These are phyloP conservation scores for Butyriboletus regius DNA, from an alignment of 1,284 basidiomycete species.

Conservation along the genomic window DNA sequence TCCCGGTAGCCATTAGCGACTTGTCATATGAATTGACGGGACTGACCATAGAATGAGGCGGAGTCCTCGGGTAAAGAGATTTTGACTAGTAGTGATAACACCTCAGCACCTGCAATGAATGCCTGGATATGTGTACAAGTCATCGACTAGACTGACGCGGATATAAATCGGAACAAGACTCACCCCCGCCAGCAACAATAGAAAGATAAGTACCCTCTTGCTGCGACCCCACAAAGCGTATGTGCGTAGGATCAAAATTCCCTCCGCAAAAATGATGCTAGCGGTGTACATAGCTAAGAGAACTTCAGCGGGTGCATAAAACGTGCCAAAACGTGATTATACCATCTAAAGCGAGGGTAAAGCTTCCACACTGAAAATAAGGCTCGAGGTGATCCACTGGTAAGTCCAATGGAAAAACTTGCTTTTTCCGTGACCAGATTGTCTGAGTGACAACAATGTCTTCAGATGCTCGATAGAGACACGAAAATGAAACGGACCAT, in stretches of 20 bases:
- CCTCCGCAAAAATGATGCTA: constrained; percentile 21
- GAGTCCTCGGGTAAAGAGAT: constrained; percentile 18
- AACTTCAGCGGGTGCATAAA: neutral
- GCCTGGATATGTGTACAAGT: constrained; percentile 3
- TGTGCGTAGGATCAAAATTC: constrained; percentile 24
- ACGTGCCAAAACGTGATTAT: neutral
- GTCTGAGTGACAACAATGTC: constrained; percentile 3
- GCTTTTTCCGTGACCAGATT: constrained; percentile 1
- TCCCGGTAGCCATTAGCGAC: neutral
- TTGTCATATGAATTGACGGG: neutral
- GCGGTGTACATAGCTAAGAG: constrained; percentile 15
- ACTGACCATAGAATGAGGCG: constrained; percentile 21
- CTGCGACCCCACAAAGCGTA: constrained; percentile 26
- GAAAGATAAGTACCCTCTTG: constrained; percentile 14
- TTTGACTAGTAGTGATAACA: constrained; percentile 5
- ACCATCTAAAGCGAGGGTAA: constrained; percentile 18
- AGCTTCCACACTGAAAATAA: constrained; percentile 16
- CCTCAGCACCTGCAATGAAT: constrained; percentile 15
- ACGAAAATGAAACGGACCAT: constrained; percentile 9
- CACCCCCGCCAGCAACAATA: constrained; percentile 20
- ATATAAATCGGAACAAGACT: constrained; percentile 1
- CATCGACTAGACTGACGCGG: neutral
- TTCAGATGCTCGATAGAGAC: neutral
- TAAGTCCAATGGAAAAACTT: neutral
- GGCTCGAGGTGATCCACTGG: neutral